Conservation (phyloP, 805 yeast genomes). For the Ogataea populi-albae region DNA sequence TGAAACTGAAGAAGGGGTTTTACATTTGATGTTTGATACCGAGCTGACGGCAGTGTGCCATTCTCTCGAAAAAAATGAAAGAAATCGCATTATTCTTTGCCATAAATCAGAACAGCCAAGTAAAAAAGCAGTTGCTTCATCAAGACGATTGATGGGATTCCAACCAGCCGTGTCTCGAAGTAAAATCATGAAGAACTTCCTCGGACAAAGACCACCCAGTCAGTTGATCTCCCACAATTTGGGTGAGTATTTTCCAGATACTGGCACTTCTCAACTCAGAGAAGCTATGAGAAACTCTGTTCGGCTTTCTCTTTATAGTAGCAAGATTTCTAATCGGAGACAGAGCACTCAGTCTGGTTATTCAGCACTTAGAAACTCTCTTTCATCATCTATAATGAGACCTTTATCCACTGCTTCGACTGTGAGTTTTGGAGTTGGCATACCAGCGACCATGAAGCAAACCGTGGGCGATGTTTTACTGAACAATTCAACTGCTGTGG, state of each 20-base stretch:
- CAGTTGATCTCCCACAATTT: conserved; percentile 86
- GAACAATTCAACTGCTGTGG: conserved; percentile 54
- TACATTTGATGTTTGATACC: conserved; percentile 62
- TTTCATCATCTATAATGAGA: conserved; percentile 23
- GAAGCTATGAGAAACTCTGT: conserved; percentile 83
- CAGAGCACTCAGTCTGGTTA: conserved; percentile 4
- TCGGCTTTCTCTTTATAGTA: conserved; percentile 58
- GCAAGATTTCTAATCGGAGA: conserved; percentile 17
- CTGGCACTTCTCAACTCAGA: conserved; percentile 66
- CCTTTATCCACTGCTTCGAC: conserved; percentile 27
- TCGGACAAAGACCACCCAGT: conserved; percentile 92
- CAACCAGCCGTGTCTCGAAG: conserved; percentile 1
- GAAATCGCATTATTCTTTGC: conserved; percentile 67
- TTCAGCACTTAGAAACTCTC: conserved; percentile 17
- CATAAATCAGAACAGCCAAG: conserved; percentile 63
- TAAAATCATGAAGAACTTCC: conserved; percentile 43
- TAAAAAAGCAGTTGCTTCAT: conserved; percentile 13
- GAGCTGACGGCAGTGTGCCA: conserved; percentile 82
- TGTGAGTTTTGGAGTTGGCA: conserved; percentile 29
- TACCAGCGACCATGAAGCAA: conserved; percentile 32
- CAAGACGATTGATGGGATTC: conserved; percentile 8
- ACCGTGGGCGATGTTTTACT: conserved; percentile 66
- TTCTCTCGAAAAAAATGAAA: conserved; percentile 67
- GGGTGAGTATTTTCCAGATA: conserved; percentile 88
- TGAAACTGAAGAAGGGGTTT: conserved; percentile 40